A percentile compares a stretch with the other conserved stretches of the same genome.
Evolutionary conservation across 2,329 filamentous ascomycete genomes (phyloP).

Genomic region (Xylaria sp.): DNA sequence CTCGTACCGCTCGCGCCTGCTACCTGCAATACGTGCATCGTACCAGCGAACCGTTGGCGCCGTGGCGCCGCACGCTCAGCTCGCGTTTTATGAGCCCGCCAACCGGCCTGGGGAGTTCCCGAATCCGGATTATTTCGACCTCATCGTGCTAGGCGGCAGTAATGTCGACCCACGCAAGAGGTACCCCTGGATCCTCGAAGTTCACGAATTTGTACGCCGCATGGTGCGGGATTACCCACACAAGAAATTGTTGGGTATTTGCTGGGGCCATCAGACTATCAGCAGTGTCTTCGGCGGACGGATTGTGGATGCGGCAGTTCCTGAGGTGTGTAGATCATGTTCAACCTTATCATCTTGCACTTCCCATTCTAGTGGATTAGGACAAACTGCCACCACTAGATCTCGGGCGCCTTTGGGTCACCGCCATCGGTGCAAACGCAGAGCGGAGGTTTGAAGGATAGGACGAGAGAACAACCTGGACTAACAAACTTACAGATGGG

Average conservation of each 20-base stretch:
- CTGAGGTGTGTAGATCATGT: constrained; percentile 42
- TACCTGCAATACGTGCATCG: constrained; percentile 44
- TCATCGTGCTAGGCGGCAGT: constrained; percentile 51
- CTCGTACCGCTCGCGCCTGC: constrained; percentile 45
- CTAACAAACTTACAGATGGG: constrained; percentile 40
- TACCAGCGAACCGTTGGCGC: constrained; percentile 44
- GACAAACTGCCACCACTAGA: not conserved
- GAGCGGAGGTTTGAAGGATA: not conserved
- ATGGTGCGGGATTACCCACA: constrained; percentile 41
- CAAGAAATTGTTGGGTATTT: constrained; percentile 50
- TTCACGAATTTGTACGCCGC: constrained; percentile 47
- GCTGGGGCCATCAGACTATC: constrained; percentile 54
- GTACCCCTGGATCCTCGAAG: constrained; percentile 49
- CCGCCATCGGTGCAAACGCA: not conserved
- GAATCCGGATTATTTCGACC: constrained; percentile 46
- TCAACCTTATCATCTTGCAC: not conserved
- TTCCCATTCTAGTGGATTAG: not conserved
- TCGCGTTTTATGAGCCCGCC: constrained; percentile 47
- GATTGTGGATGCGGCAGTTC: constrained; percentile 45
- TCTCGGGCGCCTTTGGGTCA: not conserved
- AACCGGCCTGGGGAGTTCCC: constrained; percentile 44
- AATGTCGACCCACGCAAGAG: constrained; percentile 49
- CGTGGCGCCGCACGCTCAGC: constrained; percentile 37
- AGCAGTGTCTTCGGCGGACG: constrained; percentile 46
- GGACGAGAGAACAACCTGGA: not conserved